phyloP scores from a whole-genome alignment of 164 flowering plant species.

The Nymphaea thermarum region DNA sequence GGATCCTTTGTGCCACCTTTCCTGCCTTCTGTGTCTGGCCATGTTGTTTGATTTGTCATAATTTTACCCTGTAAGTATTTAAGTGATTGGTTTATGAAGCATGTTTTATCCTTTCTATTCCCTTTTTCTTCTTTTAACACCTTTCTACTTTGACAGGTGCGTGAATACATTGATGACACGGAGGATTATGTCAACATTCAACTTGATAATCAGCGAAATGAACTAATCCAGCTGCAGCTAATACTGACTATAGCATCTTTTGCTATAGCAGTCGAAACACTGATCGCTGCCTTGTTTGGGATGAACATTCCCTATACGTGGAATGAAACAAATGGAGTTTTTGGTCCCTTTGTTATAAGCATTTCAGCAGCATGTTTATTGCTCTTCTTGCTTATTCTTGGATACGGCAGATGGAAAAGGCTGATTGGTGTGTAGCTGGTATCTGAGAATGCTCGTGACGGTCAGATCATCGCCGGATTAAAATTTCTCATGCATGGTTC shows the following conservation, averaged over 20 bases:
- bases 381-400: conserved; percentile 61
- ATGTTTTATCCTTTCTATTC: too few species aligned
- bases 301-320: conserved; percentile 78
- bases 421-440: conserved; percentile 35
- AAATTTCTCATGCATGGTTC: too few species aligned
- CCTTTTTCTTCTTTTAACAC: too few species aligned
- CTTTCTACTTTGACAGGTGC: conserved; percentile 33
- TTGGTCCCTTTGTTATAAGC: conserved; percentile 36
- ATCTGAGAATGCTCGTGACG: not conserved
- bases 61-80: too few species aligned
- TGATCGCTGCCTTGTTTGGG: conserved; percentile 72
- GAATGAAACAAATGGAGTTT: conserved; percentile 40
- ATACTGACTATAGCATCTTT: conserved; percentile 87
- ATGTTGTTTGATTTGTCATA: too few species aligned
- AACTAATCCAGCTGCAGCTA: conserved; percentile 87
- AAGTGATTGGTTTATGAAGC: too few species aligned
- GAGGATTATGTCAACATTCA: conserved; percentile 96
- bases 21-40: too few species aligned
- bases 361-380: conserved; percentile 33
- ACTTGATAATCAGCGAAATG: conserved; percentile 92
- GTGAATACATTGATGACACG: conserved; percentile 93
- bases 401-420: conserved; percentile 94
- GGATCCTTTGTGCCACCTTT: too few species aligned
- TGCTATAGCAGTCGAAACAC: conserved; percentile 63
- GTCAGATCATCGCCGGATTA: not conserved